Base-by-base conservation (phyloP, 495 filamentous ascomycete genomes). In the Xylaria longipes region DNA sequence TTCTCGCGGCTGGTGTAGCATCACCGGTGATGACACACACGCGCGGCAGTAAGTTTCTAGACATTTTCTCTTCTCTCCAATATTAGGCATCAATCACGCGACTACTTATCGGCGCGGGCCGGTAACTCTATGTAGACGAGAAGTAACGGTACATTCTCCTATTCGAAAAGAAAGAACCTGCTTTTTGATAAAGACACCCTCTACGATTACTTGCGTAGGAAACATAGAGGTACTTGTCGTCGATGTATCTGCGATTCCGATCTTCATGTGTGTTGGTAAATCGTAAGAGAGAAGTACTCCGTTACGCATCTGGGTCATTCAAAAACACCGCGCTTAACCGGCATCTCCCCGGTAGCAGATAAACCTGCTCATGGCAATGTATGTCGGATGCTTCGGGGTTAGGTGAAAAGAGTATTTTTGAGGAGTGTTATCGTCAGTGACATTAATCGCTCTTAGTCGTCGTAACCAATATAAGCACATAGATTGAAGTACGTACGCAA, bases 21-120 rank as follows among this genome's bases (percentile, higher is more conserved):
- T 66, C 37, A 0, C 29, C 27, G 27, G 27, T 12, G 20, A 20
- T 17, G 52, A 56, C 27, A 67, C 65, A 67, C 22, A 67, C 46
- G 65, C 65, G 65, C 65, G 65, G 65, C 48, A 67, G n/a, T n/a
- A n/a, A n/a, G 48, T 67, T 56, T 67, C n/a, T 54, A 39, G 33
- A 67, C 48, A 43, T 67, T n/a, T 22, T 5, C 27, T 9, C 20
- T 39, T 25, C 5, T 5, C 43, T n/a, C 54, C 6, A 61, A 37
- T 5, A 35, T 5, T 43, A 62, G 60, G 60, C 60, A 43, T 39
- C 60, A 64, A 64, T 64, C 41, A 25, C 25, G 22, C 37, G 11
- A 37, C 35, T 63, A 8, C 5, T 8, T 41, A 31, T 56, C 52
- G 27, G 52, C 12, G 25, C 52, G 12, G 27, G 14, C 27, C 52